phyloP scores from a whole-genome alignment of 1,139 yeast genomes.

The Entelexis sorbosivorans region DNA sequence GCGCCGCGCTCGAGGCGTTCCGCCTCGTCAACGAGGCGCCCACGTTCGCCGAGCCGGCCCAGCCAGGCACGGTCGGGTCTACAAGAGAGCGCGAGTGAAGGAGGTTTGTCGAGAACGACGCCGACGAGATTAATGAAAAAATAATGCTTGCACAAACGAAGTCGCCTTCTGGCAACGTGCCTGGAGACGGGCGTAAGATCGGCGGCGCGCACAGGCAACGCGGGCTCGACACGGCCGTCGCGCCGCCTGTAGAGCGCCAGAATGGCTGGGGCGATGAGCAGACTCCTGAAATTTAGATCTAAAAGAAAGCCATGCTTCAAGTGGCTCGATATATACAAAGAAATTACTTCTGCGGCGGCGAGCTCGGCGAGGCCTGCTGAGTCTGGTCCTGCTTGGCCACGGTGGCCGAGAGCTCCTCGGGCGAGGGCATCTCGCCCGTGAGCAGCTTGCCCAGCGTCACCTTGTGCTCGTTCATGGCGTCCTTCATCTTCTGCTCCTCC shows the following conservation, averaged over 20 bases:
- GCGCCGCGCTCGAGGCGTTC: slow-evolving; percentile 54
- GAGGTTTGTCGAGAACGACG: too few species aligned
- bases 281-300: background rate
- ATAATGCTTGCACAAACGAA: too few species aligned
- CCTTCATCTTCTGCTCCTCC: slow-evolving; percentile 69
- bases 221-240: too few species aligned
- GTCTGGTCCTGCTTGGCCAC: slow-evolving; percentile 38
- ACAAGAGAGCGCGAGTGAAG: background rate
- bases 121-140: too few species aligned
- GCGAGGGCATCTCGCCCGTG: slow-evolving; percentile 74
- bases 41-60: background rate
- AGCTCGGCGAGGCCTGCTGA: slow-evolving; percentile 3
- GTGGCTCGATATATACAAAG: slow-evolving; percentile 2
- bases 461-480: slow-evolving; percentile 65
- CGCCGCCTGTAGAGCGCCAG: too few species aligned
- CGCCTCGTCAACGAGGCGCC: slow-evolving; percentile 21
- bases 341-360: slow-evolving; percentile 1
- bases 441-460: slow-evolving; percentile 72
- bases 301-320: background rate
- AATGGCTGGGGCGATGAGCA: too few species aligned
- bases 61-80: too few species aligned
- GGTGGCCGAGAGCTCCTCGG: slow-evolving; percentile 69
- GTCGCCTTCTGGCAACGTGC: too few species aligned
- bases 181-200: too few species aligned
- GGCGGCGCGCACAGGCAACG: too few species aligned